These are phyloP conservation scores for Alternaria triticina DNA, from an alignment of 2,329 filamentous ascomycete genomes.

Conservation along the genomic window DNA sequence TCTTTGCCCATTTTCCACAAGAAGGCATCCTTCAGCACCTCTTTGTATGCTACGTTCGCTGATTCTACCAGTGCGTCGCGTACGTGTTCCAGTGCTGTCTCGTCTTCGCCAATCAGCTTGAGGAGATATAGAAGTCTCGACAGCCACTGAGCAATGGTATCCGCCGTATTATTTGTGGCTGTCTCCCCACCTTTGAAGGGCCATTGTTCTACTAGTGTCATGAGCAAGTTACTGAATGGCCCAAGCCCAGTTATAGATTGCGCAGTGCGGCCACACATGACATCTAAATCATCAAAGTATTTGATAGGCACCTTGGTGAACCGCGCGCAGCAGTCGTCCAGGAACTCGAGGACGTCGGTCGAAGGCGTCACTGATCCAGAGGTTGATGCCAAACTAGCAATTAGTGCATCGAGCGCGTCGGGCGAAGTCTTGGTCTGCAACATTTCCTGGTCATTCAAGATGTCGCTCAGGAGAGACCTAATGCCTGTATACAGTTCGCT, in stretches of 20 bases:
- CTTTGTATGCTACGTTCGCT: constrained; percentile 36
- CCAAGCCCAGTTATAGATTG: constrained; percentile 23
- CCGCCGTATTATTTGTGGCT: constrained; percentile 32
- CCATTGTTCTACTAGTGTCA: constrained; percentile 79
- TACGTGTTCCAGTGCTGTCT: constrained; percentile 30
- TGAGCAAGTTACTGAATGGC: constrained; percentile 67
- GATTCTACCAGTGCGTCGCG: constrained; percentile 38
- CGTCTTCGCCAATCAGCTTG: constrained; percentile 47
- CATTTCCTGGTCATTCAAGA: constrained; percentile 71
- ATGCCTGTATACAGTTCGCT: constrained; percentile 60
- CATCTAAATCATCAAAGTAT: constrained; percentile 75
- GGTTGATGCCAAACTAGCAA: constrained; percentile 56
- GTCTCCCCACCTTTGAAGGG: constrained; percentile 60
- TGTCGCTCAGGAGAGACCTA: constrained; percentile 63
- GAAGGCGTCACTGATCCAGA: constrained; percentile 33
- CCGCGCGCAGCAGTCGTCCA: constrained; percentile 83
- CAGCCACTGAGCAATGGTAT: constrained; percentile 44
- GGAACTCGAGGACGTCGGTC: constrained; percentile 66
- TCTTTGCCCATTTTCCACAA: constrained; percentile 49
- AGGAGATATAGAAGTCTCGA: constrained; percentile 44
- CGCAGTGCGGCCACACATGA: constrained; percentile 45
- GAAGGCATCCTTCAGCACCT: constrained; percentile 43
- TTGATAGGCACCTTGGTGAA: constrained; percentile 80
- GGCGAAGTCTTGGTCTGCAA: constrained; percentile 57
- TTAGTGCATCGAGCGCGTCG: constrained; percentile 53